Evolutionary conservation across 768 basidiomycete genomes (phyloP), one percentile per base, ranked within the genome.

Genomic region (Mycena filopes): DNA sequence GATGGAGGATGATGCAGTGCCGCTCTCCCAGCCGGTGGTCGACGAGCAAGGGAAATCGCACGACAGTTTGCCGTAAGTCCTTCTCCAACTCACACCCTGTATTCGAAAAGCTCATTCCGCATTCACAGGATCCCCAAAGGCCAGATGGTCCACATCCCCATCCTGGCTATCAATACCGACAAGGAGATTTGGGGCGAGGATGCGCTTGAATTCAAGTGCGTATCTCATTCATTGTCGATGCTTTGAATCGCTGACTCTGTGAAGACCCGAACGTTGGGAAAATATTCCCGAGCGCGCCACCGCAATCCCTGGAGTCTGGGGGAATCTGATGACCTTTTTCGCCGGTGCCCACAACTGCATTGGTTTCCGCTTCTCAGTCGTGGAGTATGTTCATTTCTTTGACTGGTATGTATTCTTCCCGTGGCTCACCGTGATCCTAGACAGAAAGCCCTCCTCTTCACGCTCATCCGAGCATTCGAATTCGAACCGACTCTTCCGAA

Each of bases 321-420:
- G 46, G 11, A 55, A 63, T n/a, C 61, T 55, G 33, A 31, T 63
- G 46, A 63, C 54, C 25, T 63, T 63, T 23, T 55, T 63, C 21
- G 53, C 61, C 8, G 61, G 61, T 6, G 86, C 89, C 18, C 82
- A 83, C 23, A 82, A 87, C 1, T 92, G 90, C 65, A 90, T 91
- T 38, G 89, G 89, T 0, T 90, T 86, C 72, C 83, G 87, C 9
- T 91, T 91, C 70, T 80, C 90, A n/a, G 73, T 91, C n/a, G 77
- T 84, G 20, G 88, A 89, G 87, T 63, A 8, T 54, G 54, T 28
- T 18, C 18, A 21, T 4, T 41, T 40, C 4, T 10, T 16, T n/a
- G n/a, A 20, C 33, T 13, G 21, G 3, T 3, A n/a, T n/a, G n/a
- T n/a, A 20, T 36, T 18, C 16, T 2, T 47, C 1, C 4, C 6